phyloP scores from a whole-genome alignment of 2,329 filamentous ascomycete species.

The Diplocarpon rosae region DNA sequence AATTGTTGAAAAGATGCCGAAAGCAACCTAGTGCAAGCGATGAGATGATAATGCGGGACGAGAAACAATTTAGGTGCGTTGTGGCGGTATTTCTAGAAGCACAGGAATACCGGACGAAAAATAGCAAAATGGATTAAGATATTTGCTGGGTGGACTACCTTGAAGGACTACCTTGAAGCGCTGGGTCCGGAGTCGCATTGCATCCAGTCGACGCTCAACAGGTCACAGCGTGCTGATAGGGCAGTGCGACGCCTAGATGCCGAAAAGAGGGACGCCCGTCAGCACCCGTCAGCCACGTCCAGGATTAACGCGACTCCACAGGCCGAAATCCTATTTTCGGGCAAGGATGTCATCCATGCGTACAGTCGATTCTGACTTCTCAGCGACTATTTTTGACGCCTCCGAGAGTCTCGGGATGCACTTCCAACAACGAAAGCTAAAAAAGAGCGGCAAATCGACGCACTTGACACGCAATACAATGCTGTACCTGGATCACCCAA shows the following conservation, averaged over 20 bases:
- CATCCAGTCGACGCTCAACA: neutral
- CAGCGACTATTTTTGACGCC: constrained; percentile 3
- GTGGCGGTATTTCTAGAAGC: constrained; percentile 21
- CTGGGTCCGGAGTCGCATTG: neutral
- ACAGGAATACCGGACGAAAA: constrained; percentile 5
- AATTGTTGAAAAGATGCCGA: neutral
- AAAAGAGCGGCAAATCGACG: neutral
- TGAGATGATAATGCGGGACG: constrained; percentile 18
- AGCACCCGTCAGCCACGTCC: neutral
- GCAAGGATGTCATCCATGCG: neutral
- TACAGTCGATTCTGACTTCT: neutral
- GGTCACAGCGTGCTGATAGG: neutral
- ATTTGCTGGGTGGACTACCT: neutral
- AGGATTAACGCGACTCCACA: neutral
- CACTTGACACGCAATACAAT: neutral
- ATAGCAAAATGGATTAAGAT: neutral
- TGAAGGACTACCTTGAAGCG: neutral
- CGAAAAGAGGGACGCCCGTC: neutral
- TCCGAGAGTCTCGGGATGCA: neutral
- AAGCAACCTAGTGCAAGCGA: constrained; percentile 21
- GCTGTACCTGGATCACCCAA: neutral
- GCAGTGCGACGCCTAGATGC: neutral
- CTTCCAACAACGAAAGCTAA: neutral
- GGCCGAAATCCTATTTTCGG: neutral
- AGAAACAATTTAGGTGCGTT: constrained; percentile 21